A percentile compares a stretch with the other conserved stretches of the same genome.
Conservation (phyloP, 2,329 filamentous ascomycete species). For the Penicillium paneum region DNA sequence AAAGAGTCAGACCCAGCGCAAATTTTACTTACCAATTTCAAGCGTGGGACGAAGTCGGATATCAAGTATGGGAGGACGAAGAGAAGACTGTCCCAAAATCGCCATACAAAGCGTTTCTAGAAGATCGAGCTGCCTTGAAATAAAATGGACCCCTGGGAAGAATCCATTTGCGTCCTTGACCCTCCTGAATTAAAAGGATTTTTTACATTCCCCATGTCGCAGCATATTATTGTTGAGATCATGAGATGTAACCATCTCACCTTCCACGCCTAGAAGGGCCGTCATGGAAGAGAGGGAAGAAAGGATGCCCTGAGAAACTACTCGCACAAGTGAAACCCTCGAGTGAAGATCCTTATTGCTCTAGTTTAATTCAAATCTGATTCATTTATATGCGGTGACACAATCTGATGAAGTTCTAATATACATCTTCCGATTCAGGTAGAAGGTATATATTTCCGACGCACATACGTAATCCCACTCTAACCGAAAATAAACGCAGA, state of each 20-base stretch:
- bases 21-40: conserved; percentile 29
- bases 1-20: conserved; percentile 23
- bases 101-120: conserved; percentile 25
- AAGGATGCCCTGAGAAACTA: no score
- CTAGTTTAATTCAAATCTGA: no score
- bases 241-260: no score
- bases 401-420: no score
- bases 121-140: conserved; percentile 16
- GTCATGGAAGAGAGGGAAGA: no score
- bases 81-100: conserved; percentile 24
- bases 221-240: background rate
- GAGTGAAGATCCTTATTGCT: no score
- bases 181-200: background rate
- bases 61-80: conserved; percentile 28
- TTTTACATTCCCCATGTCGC: background rate
- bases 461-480: background rate
- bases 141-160: conserved; percentile 22
- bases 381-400: background rate
- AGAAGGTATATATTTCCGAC: background rate
- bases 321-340: no score
- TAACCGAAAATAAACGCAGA: background rate
- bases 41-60: conserved; percentile 27
- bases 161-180: conserved; percentile 18
- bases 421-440: background rate
- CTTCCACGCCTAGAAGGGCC: no score